Percentiles rank a stretch among this genome's conserved stretches.
Evolutionary conservation across 116 monocot species (phyloP).

Genomic region (Posidonia oceanica): DNA sequence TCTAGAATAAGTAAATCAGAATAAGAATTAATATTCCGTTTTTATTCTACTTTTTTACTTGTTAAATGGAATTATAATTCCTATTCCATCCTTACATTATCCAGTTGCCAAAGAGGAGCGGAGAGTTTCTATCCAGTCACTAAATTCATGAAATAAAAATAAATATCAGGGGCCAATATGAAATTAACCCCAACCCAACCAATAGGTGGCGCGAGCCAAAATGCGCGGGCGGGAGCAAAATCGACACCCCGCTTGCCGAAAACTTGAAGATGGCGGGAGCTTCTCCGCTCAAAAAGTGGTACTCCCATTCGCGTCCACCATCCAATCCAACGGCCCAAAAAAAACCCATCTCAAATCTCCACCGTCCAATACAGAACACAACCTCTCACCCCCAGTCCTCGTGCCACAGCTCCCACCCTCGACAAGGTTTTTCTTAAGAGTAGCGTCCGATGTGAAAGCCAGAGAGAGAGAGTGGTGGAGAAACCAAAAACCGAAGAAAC

Average conservation of each 20-base stretch:
- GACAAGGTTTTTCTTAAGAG: too few relatives aligned
- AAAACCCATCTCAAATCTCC: not conserved
- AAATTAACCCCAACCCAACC: not conserved
- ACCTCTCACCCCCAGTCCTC: not conserved
- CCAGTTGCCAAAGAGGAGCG: too few relatives aligned
- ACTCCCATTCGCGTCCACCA: not conserved
- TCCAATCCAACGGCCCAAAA: not conserved
- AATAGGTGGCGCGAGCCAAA: not conserved
- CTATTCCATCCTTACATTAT: too few relatives aligned
- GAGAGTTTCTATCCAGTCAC: too few relatives aligned
- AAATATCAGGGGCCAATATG: not conserved
- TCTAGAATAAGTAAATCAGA: too few relatives aligned
- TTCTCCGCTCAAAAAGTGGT: not conserved
- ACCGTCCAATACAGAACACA: not conserved
- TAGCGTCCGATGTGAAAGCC: not conserved
- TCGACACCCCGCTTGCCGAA: not conserved
- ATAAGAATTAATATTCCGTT: too few relatives aligned
- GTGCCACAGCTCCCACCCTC: too few relatives aligned
- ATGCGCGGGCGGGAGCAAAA: not conserved
- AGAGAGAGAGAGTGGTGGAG: not conserved
- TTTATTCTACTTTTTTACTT: too few relatives aligned
- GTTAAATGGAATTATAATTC: too few relatives aligned
- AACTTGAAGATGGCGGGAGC: slow-evolving; percentile 3
- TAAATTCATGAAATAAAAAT: not conserved
- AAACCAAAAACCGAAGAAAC: not conserved